phyloP scores from a whole-genome alignment of 2,329 filamentous ascomycete species.

The Diaporthe australafricana region DNA sequence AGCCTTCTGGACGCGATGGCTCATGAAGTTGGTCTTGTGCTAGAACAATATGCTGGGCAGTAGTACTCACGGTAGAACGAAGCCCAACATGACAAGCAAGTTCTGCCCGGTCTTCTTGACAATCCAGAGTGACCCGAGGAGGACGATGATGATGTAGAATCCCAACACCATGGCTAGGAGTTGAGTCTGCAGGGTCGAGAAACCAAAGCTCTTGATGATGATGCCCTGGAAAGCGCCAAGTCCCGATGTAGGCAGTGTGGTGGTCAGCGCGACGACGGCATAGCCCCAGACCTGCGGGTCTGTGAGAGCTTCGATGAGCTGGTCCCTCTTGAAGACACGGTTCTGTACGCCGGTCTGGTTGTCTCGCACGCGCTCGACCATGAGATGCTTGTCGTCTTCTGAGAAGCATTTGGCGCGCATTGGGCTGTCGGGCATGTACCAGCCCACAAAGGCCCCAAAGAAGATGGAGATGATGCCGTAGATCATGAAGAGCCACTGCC shows the following conservation, averaged over 20 bases:
- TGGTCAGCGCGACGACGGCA: conserved; percentile 74
- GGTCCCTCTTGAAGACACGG: conserved; percentile 58
- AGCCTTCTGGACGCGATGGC: background rate
- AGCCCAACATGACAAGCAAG: conserved; percentile 72
- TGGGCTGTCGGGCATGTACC: conserved; percentile 75
- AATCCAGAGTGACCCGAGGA: conserved; percentile 74
- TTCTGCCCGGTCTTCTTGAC: conserved; percentile 79
- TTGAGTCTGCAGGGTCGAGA: conserved; percentile 75
- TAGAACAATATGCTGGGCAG: background rate
- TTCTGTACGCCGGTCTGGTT: conserved; percentile 74
- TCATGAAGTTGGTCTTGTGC: background rate
- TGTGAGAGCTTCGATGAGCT: conserved; percentile 62
- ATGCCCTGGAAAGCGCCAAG: conserved; percentile 81
- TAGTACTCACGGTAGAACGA: conserved; percentile 70
- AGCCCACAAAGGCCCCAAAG: conserved; percentile 73
- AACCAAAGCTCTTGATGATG: conserved; percentile 78
- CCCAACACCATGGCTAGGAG: conserved; percentile 81
- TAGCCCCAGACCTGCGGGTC: conserved; percentile 78
- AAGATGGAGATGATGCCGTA: conserved; percentile 74
- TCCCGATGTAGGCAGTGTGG: conserved; percentile 78
- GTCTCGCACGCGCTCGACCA: conserved; percentile 69
- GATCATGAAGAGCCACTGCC: conserved; percentile 76
- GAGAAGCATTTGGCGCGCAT: conserved; percentile 78
- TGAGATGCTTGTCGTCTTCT: conserved; percentile 73
- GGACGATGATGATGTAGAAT: conserved; percentile 77